Evolutionary conservation across 2,329 filamentous ascomycete genomes (phyloP).

Genomic region (Huntiella omanensis): DNA sequence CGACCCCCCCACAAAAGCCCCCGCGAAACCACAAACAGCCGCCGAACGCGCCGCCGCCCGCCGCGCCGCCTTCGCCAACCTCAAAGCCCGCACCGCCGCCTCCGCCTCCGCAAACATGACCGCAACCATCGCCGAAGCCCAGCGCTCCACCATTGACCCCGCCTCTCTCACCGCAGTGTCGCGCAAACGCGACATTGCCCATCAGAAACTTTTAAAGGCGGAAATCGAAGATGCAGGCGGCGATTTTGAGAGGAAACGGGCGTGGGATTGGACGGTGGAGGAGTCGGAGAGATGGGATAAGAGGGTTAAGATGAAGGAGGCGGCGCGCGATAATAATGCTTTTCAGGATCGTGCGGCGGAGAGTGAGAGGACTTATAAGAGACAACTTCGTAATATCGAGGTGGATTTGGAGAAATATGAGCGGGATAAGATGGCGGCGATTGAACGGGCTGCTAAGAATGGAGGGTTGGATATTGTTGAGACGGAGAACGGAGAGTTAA

Average conservation of each 20-base stretch:
- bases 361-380: slow-evolving; percentile 82
- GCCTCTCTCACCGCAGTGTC: slow-evolving; percentile 59
- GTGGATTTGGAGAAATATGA: slow-evolving; percentile 70
- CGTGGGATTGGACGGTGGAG: slow-evolving; percentile 96
- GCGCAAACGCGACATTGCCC: slow-evolving; percentile 70
- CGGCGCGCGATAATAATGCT: slow-evolving; percentile 64
- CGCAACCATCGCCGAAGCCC: slow-evolving; percentile 67
- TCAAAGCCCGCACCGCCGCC: slow-evolving; percentile 62
- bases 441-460: slow-evolving; percentile 66
- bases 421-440: slow-evolving; percentile 63
- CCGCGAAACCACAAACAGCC: slow-evolving; percentile 14
- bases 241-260: slow-evolving; percentile 93
- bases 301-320: slow-evolving; percentile 68
- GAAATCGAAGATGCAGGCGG: slow-evolving; percentile 70
- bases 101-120: slow-evolving; percentile 59
- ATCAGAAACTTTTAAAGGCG: slow-evolving; percentile 83
- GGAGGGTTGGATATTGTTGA: slow-evolving; percentile 87
- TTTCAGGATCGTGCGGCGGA: slow-evolving; percentile 82
- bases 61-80: slow-evolving; percentile 66
- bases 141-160: slow-evolving; percentile 60
- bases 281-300: slow-evolving; percentile 90
- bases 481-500: slow-evolving; percentile 83
- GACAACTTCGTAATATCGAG: slow-evolving; percentile 60
- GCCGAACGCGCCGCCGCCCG: slow-evolving; percentile 41
- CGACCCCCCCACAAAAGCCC: slow-evolving; percentile 2